Evolutionary conservation across 768 basidiomycete species (phyloP), one percentile per base, ranked within the genome.

Genomic region (Lactarius sanguifluus): DNA sequence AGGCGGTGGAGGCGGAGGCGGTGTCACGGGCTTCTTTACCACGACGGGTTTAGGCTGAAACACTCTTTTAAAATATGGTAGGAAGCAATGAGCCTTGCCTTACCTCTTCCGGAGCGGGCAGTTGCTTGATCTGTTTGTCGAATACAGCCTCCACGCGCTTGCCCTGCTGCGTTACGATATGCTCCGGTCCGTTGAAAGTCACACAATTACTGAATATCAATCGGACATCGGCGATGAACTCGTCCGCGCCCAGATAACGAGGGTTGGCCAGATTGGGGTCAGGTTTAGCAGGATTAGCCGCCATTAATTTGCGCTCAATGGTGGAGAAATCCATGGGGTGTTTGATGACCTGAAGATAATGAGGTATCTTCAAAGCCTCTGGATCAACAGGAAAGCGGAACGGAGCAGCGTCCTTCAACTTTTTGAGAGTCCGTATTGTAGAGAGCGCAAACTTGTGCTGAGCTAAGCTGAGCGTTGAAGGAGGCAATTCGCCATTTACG

Each of bases 271-370:
- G 78, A 73, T 89, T 91, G 32, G 81, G 76, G 67, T 92, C 92
- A 16, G 86, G 90, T 73, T 92, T 94, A 61, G 79, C 71, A 2
- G 91, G 88, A 72, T 93, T 96, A 16, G 92, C 92, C 1, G 90
- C 86, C 40, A 71, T 72, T 52, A 98, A 81, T 78, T 98, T 97
- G 72, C 85, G 85, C 78, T 98, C 96, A 65, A 98, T 86, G 54
- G 96, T 97, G 3, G 87, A 83, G 56, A 99, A 83, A 75, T 98
- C 97, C 93, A 98, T 98, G 0, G 97, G 97, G 32, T 83, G 85
- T 73, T 88, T 92, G 78, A 99, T 86, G 74, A 98, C 86, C 55
- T 82, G 82, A 41, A 85, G 85, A 72, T 99, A 99, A 75, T 96
- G 94, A 10, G 94, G 96, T 67, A 93, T 86, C 67, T 86, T 86